A percentile compares a stretch with the other conserved stretches of the same genome.
phyloP scores from a whole-genome alignment of 1,284 basidiomycete genomes.

The Tilletia setariae region DNA sequence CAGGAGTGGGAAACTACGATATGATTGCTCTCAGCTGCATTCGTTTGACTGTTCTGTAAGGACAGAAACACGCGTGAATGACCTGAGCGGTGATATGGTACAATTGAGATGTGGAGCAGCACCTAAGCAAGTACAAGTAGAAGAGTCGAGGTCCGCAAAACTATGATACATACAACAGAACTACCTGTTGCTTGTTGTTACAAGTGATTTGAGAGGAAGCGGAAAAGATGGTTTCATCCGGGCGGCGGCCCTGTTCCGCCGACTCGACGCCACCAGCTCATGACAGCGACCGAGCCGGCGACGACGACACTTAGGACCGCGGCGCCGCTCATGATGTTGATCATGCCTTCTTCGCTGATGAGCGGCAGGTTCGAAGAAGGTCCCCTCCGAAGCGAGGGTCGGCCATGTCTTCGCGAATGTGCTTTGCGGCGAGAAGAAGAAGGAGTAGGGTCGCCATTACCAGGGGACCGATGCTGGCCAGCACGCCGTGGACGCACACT shows the following conservation, averaged over 20 bases:
- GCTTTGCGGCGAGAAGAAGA: not conserved
- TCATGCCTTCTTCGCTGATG: conserved; percentile 19
- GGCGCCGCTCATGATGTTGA: conserved; percentile 21
- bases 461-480: not conserved
- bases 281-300: conserved; percentile 21
- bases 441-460: not conserved
- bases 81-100: too few relatives aligned
- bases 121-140: too few relatives aligned
- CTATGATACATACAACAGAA: too few relatives aligned
- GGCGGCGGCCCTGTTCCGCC: not conserved
- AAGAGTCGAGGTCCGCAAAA: too few relatives aligned
- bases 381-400: not conserved
- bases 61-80: too few relatives aligned
- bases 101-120: too few relatives aligned
- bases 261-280: conserved; percentile 21
- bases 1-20: too few relatives aligned
- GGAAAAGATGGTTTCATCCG: not conserved
- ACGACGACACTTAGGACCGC: conserved; percentile 23
- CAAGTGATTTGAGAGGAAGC: too few relatives aligned
- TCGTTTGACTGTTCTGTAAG: too few relatives aligned
- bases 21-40: too few relatives aligned
- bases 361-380: conserved; percentile 1
- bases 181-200: too few relatives aligned
- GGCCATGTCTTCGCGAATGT: conserved; percentile 7
- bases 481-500: too few relatives aligned